Evolutionary conservation across 2,329 filamentous ascomycete species (phyloP).

Genomic region (Fusarium sp.): DNA sequence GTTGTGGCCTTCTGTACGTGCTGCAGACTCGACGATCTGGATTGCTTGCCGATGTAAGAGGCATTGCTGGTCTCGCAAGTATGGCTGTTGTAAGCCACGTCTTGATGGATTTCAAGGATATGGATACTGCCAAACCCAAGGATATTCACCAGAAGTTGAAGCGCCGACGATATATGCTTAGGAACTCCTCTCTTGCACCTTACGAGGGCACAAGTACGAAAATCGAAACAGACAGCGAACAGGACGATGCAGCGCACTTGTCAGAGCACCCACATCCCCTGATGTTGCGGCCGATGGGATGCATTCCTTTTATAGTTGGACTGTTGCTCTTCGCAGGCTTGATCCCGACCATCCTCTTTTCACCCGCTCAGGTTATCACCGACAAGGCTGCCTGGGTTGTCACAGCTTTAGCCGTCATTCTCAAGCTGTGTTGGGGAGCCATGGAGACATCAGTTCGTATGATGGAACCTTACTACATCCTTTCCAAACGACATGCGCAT

Average conservation of each 20-base stretch:
- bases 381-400: conserved; percentile 73
- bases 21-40: conserved; percentile 73
- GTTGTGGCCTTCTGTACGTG: conserved; percentile 67
- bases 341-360: conserved; percentile 72
- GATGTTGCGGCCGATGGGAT: conserved; percentile 71
- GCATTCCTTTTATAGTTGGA: conserved; percentile 68
- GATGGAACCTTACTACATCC: conserved; percentile 79
- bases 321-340: conserved; percentile 67
- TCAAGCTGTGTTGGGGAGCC: conserved; percentile 76
- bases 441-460: conserved; percentile 77
- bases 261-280: conserved; percentile 74
- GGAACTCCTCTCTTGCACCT: conserved; percentile 76
- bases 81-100: conserved; percentile 81
- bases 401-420: conserved; percentile 71
- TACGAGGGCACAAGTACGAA: conserved; percentile 62
- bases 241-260: conserved; percentile 61
- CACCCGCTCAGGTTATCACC: conserved; percentile 63
- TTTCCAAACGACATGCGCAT: conserved; percentile 73
- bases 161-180: conserved; percentile 73
- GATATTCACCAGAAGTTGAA: conserved; percentile 77
- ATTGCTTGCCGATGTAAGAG: conserved; percentile 74
- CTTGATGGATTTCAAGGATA: conserved; percentile 77
- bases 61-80: conserved; percentile 77
- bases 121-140: conserved; percentile 73
- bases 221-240: conserved; percentile 55